Evolutionary conservation across 768 basidiomycete genomes (phyloP), one percentile per base, ranked within the genome.

Genomic region (Pleurotus platypus): DNA sequence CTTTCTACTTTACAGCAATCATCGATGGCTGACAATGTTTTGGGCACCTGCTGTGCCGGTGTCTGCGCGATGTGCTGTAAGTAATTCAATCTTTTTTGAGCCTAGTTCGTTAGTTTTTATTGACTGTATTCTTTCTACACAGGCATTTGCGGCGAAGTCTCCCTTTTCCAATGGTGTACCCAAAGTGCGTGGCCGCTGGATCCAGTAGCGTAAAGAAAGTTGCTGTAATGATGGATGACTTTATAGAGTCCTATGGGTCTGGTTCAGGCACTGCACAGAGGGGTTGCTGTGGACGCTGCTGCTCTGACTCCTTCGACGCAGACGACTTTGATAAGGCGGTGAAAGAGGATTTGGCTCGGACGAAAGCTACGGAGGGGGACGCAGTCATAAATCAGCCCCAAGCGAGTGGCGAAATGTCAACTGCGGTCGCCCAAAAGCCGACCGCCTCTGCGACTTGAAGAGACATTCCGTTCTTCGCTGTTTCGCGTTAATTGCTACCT

Each of bases 201-300:
- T 20, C 9, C 27, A 54, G 15, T 35, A 43, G n/a, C 16, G 20
- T 26, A 46, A 13, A 16, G 8, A 46, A 26, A 46, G 51, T 40
- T 7, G 20, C 15, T 57, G 46, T 42, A 46, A 60, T 12, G 39
- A 57, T 9, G 42, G 55, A 7, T 54, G n/a, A 27, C 15, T 37
- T 27, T 24, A 16, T 58, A 75, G 72, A 65, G 55, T 48, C 67
- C 1, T 72, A 62, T 50, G 74, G 75, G 6, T 61, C 69, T 4
- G 72, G 74, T 5, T 71, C 71, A 55, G 59, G 63, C 35, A 66
- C 66, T 51, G 56, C 64, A 7, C 62, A 59, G 20, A 62, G 69
- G n/a, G 78, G 78, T 9, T 81, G 80, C 58, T 82, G 79, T 61
- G 75, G 71, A 11, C 69, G 68, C 35, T 82, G 79, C 55, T 80